Conservation (phyloP, 805 yeast species). For the Cephaloascus fragrans region DNA sequence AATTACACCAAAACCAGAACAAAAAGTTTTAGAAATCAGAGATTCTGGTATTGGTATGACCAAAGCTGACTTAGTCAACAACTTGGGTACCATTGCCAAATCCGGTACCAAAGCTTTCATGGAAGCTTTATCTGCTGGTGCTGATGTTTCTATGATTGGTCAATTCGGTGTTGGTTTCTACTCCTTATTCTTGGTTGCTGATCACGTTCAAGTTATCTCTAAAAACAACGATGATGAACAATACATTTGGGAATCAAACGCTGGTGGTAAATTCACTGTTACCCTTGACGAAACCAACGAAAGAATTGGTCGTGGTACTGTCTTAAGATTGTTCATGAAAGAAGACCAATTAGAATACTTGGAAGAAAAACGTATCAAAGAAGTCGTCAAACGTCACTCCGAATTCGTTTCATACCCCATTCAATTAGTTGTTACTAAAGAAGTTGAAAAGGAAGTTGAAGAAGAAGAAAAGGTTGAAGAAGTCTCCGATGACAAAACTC, state of each 20-base stretch:
- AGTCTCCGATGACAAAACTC: conserved; percentile 53
- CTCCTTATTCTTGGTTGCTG: conserved; percentile 98
- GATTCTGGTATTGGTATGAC: conserved; percentile 99
- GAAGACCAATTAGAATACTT: conserved; percentile 98
- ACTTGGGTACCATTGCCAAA: conserved; percentile 99
- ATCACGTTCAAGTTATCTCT: conserved; percentile 95
- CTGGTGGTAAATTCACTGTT: conserved; percentile 98
- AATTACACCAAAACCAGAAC: conserved; percentile 93
- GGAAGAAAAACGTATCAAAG: conserved; percentile 99
- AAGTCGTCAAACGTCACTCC: conserved; percentile 98
- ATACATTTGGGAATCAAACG: conserved; percentile 99
- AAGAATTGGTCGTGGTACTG: conserved; percentile 88
- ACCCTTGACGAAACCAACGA: conserved; percentile 83
- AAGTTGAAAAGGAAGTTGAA: conserved; percentile 94
- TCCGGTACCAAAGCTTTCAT: conserved; percentile 99
- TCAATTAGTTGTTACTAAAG: conserved; percentile 96
- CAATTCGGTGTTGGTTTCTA: conserved; percentile 99
- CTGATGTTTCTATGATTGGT: conserved; percentile 99
- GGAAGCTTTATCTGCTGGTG: conserved; percentile 99
- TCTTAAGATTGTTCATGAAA: conserved; percentile 91
- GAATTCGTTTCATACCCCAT: conserved; percentile 99
- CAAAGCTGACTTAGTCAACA: conserved; percentile 96
- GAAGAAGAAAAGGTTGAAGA: conserved; percentile 46
- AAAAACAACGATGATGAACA: conserved; percentile 99
- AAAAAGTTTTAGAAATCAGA: conserved; percentile 90